Conservation (phyloP, 2,329 filamentous ascomycete species). For the Hirsutella rhossiliensis region DNA sequence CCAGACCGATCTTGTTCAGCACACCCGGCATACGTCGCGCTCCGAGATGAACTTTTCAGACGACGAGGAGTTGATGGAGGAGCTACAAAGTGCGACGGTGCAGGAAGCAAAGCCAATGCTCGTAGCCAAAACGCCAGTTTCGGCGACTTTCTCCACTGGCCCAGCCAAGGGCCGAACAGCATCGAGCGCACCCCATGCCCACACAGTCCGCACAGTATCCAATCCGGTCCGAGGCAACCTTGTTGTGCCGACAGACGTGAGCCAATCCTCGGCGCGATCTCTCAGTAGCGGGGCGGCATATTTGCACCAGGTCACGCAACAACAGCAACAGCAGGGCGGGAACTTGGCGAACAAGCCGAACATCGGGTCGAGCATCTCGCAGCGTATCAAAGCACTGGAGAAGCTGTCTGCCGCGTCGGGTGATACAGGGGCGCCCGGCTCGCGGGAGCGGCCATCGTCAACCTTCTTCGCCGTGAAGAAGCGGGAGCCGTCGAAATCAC, state of each 20-base stretch:
- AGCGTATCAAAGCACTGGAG: constrained; percentile 86
- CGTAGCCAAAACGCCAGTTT: constrained; percentile 74
- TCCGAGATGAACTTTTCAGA: constrained; percentile 42
- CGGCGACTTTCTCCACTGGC: constrained; percentile 40
- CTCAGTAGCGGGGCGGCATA: constrained; percentile 46
- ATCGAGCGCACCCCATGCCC: constrained; percentile 8
- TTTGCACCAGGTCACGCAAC: constrained; percentile 40
- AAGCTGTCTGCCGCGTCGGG: constrained; percentile 46
- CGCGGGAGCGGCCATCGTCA: constrained; percentile 32
- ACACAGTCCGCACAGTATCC: constrained; percentile 35
- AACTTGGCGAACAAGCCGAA: constrained; percentile 55
- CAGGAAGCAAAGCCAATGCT: constrained; percentile 73
- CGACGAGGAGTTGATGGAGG: constrained; percentile 78
- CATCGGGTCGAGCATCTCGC: constrained; percentile 82
- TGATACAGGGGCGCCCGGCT: constrained; percentile 11
- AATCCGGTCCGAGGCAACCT: constrained; percentile 31
- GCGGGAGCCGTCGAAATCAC: constrained; percentile 30
- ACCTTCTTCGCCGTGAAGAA: constrained; percentile 49
- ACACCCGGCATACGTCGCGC: constrained; percentile 11
- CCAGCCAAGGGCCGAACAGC: constrained; percentile 5
- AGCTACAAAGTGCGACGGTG: constrained; percentile 69
- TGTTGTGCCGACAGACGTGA: constrained; percentile 31
- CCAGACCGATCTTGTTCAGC: constrained; percentile 30
- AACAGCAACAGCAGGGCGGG: constrained; percentile 34
- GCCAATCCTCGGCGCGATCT: constrained; percentile 35